Percentiles rank a stretch among this genome's conserved stretches.
Evolutionary conservation across 305 asterid species (phyloP).

Genomic region (Plantago coronopus): DNA sequence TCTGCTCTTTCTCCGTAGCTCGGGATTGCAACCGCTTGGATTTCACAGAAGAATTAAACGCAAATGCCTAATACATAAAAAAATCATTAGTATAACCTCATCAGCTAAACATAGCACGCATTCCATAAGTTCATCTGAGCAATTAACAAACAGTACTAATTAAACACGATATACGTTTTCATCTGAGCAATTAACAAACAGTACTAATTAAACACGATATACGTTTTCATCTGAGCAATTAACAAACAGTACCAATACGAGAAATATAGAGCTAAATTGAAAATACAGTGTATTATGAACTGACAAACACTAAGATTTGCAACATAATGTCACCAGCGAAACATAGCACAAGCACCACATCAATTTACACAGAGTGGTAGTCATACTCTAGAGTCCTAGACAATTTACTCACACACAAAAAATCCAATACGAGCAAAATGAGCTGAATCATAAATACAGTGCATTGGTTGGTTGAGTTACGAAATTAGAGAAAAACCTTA

Average conservation of each 20-base stretch:
- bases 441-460: not conserved
- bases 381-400: too few species aligned
- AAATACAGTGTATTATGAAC: slow-evolving; percentile 25
- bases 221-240: too few species aligned
- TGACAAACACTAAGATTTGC: slow-evolving; percentile 24
- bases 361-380: too few species aligned
- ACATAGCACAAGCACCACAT: not conserved
- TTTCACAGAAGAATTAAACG: slow-evolving; percentile 70
- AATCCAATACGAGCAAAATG: not conserved
- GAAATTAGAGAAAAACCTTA: slow-evolving; percentile 33
- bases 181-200: too few species aligned
- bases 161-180: too few species aligned
- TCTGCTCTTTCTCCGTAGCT: slow-evolving; percentile 91
- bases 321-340: not conserved
- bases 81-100: slow-evolving; percentile 11
- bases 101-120: not conserved
- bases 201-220: too few species aligned
- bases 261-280: too few species aligned
- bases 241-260: too few species aligned
- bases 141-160: too few species aligned
- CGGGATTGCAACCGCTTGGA: slow-evolving; percentile 76
- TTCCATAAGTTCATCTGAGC: too few species aligned
- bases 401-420: not conserved
- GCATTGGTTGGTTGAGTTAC: not conserved
- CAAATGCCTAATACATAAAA: slow-evolving; percentile 63